Percentiles rank a stretch among this genome's conserved stretches.
phyloP scores from a whole-genome alignment of 352 stramenopile genomes.

The Phytophthora europaea region DNA sequence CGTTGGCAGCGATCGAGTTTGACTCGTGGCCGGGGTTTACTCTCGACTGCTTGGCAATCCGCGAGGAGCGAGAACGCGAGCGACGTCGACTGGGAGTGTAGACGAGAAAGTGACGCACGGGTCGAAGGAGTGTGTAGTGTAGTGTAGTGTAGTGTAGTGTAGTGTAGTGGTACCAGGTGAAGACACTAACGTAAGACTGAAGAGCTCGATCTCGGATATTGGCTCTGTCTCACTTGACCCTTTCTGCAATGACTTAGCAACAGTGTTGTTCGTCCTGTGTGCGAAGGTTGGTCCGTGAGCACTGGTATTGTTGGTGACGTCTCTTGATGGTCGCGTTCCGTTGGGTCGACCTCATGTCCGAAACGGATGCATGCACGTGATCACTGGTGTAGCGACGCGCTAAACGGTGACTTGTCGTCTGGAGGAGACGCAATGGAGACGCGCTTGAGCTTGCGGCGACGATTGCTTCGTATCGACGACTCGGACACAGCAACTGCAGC shows the following conservation, averaged over 20 bases:
- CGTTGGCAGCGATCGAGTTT: slow-evolving; percentile 41
- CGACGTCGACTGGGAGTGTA: neutral
- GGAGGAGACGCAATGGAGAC: slow-evolving; percentile 29
- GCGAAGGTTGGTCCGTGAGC: too few relatives aligned
- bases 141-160: neutral
- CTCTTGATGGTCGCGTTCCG: slow-evolving; percentile 1
- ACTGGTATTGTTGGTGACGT: neutral
- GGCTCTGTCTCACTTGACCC: neutral
- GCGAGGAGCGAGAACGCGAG: neutral
- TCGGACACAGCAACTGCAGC: neutral
- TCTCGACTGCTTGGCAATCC: slow-evolving; percentile 24
- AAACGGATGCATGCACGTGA: slow-evolving; percentile 13
- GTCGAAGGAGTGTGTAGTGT: neutral
- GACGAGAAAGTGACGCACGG: neutral
- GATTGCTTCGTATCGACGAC: slow-evolving; percentile 49
- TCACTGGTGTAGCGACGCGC: neutral
- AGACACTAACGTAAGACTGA: neutral
- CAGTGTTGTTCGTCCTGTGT: neutral
- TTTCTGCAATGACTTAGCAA: neutral
- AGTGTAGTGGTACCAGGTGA: neutral
- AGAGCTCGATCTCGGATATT: neutral
- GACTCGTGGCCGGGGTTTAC: slow-evolving; percentile 44
- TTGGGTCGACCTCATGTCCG: neutral
- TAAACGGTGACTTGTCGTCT: slow-evolving; percentile 7
- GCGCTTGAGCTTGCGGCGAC: slow-evolving; percentile 32